phyloP scores from a whole-genome alignment of 345 rosid species.

The Populus davidiana region DNA sequence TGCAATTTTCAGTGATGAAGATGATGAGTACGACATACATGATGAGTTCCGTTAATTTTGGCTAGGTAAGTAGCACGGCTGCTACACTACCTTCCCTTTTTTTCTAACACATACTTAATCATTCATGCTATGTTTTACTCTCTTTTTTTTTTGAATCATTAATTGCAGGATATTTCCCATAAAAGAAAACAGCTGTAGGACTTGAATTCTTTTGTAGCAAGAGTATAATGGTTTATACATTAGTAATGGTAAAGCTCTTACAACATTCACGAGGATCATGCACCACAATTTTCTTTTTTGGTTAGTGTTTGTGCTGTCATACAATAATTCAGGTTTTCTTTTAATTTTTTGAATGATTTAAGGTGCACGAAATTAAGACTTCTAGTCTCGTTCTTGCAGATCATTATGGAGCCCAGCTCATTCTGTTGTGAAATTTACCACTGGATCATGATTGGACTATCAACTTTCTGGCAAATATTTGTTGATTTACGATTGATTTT shows the following conservation, averaged over 20 bases:
- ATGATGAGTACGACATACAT: conserved; percentile 55
- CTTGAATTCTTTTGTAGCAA: neutral
- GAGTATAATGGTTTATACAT: neutral
- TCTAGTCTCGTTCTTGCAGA: neutral
- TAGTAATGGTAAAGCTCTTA: neutral
- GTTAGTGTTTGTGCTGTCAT: neutral
- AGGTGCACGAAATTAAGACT: neutral
- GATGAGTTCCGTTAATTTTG: conserved; percentile 79
- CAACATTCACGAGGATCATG: neutral
- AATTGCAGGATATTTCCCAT: neutral
- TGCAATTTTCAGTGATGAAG: conserved; percentile 82
- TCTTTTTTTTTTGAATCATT: neutral
- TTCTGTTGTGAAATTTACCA: neutral
- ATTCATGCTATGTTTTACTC: neutral
- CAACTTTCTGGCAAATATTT: neutral
- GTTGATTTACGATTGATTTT: neutral
- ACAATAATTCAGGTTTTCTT: neutral
- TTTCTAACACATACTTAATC: neutral
- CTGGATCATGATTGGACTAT: neutral
- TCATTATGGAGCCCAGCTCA: neutral
- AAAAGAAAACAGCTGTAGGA: neutral
- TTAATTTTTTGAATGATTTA: neutral
- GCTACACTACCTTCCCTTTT: too few relatives aligned
- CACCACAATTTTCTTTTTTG: neutral
- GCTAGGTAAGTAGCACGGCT: neutral